Conservation (phyloP, 2,329 filamentous ascomycete species). For the Stylonectria norvegica region DNA sequence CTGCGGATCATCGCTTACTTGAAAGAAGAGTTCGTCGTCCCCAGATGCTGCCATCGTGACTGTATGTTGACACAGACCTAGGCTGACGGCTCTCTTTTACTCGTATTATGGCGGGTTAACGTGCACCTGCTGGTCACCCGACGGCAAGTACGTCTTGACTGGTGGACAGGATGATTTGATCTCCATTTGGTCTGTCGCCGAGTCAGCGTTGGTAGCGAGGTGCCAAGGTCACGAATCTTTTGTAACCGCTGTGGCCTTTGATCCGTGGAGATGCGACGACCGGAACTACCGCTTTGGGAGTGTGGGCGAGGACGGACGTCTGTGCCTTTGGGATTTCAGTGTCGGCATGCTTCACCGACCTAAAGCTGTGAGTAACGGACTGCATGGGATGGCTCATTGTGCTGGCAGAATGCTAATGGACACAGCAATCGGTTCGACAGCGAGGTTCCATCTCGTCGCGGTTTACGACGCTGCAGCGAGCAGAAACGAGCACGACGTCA, state of each 20-base stretch:
- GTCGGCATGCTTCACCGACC: constrained; percentile 94
- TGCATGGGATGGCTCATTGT: too few species aligned
- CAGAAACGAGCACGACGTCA: constrained; percentile 60
- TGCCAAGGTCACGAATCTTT: constrained; percentile 95
- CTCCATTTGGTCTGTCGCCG: constrained; percentile 88
- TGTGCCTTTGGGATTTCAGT: constrained; percentile 96
- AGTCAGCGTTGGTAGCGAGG: constrained; percentile 79
- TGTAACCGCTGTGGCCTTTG: constrained; percentile 91
- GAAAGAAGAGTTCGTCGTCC: constrained; percentile 68
- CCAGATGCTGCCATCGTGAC: background rate
- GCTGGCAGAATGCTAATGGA: constrained; percentile 11
- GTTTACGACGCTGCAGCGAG: constrained; percentile 47
- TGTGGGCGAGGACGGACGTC: constrained; percentile 86
- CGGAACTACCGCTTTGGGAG: constrained; percentile 94
- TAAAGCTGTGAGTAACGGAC: constrained; percentile 66
- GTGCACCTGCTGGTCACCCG: constrained; percentile 95
- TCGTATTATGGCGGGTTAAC: constrained; percentile 92
- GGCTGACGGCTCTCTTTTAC: constrained; percentile 80
- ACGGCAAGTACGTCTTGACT: constrained; percentile 92
- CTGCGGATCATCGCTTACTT: constrained; percentile 89
- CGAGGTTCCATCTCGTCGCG: constrained; percentile 52
- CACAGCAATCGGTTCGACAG: constrained; percentile 34
- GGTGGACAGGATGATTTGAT: constrained; percentile 95
- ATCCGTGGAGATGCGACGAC: constrained; percentile 95
- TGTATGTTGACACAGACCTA: constrained; percentile 33